Evolutionary conservation across 768 basidiomycete species (phyloP).

Genomic region (Xerocomellus amylosporus): DNA sequence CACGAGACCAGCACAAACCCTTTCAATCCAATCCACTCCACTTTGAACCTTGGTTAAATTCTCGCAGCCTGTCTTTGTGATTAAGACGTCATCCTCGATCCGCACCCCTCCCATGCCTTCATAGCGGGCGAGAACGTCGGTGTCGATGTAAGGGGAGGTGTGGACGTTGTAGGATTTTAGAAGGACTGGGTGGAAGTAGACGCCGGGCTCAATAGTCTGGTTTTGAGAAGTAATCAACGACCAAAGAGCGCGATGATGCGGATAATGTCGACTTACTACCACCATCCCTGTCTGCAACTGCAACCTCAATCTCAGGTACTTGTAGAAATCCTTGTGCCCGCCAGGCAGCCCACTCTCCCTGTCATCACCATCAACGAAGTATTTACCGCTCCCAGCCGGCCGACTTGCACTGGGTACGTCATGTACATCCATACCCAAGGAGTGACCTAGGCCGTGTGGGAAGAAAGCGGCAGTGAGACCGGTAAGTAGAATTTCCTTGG

Average conservation of each 20-base stretch:
- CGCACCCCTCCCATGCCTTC: conserved; percentile 86
- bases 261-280: conserved; percentile 53
- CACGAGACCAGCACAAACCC: conserved; percentile 63
- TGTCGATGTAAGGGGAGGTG: conserved; percentile 46
- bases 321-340: conserved; percentile 70
- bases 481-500: conserved; percentile 62
- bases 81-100: conserved; percentile 88
- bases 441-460: conserved; percentile 92
- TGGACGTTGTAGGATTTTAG: conserved; percentile 63
- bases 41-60: conserved; percentile 86
- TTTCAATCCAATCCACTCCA: conserved; percentile 80
- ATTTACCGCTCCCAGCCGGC: conserved; percentile 53
- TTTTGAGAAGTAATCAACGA: neutral
- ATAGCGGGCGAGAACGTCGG: conserved; percentile 40
- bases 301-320: conserved; percentile 74
- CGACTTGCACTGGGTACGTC: conserved; percentile 84
- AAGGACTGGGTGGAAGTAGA: conserved; percentile 81
- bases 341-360: conserved; percentile 57
- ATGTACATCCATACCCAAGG: conserved; percentile 91
- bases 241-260: neutral
- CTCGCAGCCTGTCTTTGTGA: conserved; percentile 71
- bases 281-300: conserved; percentile 80
- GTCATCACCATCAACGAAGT: conserved; percentile 73
- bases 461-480: conserved; percentile 86
- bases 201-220: conserved; percentile 88